These are phyloP conservation scores for Solanum corneliomulleri DNA, from an alignment of 257 asterid genomes.

Conservation along the genomic window DNA sequence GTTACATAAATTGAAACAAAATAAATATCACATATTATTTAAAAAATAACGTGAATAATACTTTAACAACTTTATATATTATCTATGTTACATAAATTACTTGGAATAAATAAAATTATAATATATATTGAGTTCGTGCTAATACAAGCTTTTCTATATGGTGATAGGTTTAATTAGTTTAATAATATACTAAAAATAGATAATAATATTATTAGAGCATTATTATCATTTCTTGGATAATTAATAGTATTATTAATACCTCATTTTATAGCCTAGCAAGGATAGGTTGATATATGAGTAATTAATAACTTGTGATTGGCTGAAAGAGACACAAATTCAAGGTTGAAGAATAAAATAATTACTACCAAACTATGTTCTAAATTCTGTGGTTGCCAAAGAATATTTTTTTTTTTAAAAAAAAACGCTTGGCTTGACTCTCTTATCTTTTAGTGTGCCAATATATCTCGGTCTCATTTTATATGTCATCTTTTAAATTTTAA, in stretches of 20 bases:
- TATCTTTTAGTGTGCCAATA: background rate
- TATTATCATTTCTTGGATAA: background rate
- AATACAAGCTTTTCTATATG: no score
- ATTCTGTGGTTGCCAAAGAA: background rate
- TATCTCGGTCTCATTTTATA: no score
- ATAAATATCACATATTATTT: no score
- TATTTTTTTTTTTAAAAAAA: background rate
- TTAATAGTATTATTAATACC: background rate
- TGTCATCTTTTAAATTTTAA: no score
- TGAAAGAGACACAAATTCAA: background rate
- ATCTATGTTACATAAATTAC: no score
- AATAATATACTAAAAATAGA: background rate
- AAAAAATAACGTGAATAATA: no score
- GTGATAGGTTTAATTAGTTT: background rate
- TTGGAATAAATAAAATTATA: no score
- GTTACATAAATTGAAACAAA: no score
- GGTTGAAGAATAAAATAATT: background rate
- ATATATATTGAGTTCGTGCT: no score
- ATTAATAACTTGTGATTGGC: background rate
- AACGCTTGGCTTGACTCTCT: background rate
- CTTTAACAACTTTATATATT: no score
- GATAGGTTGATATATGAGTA: background rate
- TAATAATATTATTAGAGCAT: background rate
- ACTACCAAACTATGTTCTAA: background rate
- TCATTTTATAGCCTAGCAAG: background rate